Conservation (phyloP, 2,329 filamentous ascomycete genomes). For the Colletotrichum sp. region DNA sequence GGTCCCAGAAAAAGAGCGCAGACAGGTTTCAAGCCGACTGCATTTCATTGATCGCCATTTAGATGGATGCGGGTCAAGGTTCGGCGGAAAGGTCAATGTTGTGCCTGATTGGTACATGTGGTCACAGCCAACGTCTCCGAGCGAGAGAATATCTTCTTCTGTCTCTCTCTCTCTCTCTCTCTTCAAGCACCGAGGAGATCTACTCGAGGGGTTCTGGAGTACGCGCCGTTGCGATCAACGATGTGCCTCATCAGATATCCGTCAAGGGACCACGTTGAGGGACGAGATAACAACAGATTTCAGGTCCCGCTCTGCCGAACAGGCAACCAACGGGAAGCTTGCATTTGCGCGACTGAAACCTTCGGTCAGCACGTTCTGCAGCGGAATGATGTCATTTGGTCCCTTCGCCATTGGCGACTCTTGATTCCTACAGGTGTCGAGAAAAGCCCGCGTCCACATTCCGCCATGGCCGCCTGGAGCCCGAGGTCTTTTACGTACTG, state of each 20-base stretch:
- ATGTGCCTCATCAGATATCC: neutral
- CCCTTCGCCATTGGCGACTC: neutral
- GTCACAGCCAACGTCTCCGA: neutral
- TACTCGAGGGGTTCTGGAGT: neutral
- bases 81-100: neutral
- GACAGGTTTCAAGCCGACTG: conserved; percentile 15
- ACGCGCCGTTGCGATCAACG: neutral
- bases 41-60: neutral
- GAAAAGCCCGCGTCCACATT: neutral
- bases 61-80: neutral
- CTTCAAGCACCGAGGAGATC: neutral
- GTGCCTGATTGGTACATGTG: neutral
- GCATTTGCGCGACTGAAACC: neutral
- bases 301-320: neutral
- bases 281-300: neutral
- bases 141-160: no score
- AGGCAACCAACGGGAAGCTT: neutral
- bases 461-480: neutral
- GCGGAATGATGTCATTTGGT: conserved; percentile 17
- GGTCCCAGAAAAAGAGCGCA: conserved; percentile 17
- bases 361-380: neutral
- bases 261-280: neutral
- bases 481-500: neutral
- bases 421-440: neutral
- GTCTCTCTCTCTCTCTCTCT: neutral